Evolutionary conservation across 1,139 yeast genomes (phyloP).

Genomic region (Diutina mesorugosa): DNA sequence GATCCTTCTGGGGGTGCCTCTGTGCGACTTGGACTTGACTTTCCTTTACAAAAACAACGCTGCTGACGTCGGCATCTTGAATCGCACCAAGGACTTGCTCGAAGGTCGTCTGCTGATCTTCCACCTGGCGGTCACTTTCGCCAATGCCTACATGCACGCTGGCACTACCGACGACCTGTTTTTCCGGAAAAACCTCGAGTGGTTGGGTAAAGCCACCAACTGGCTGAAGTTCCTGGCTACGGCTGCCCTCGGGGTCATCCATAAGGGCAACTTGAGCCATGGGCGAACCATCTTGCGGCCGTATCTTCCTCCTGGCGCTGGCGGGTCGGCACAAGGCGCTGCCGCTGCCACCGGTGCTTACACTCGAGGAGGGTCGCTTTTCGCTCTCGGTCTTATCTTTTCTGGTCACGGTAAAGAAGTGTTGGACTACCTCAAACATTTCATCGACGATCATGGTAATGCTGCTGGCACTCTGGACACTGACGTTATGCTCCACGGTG

Average conservation of each 20-base stretch:
- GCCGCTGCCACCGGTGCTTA: slow-evolving; percentile 56
- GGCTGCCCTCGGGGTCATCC: slow-evolving; percentile 96
- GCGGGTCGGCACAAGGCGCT: slow-evolving; percentile 20
- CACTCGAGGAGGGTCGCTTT: slow-evolving; percentile 92
- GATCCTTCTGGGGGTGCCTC: slow-evolving; percentile 84
- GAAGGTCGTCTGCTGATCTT: slow-evolving; percentile 91
- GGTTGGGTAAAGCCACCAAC: slow-evolving; percentile 94
- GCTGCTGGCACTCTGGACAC: slow-evolving; percentile 61
- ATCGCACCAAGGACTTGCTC: slow-evolving; percentile 66
- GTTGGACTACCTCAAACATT: slow-evolving; percentile 63
- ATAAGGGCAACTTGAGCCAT: slow-evolving; percentile 85
- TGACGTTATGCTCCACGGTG: slow-evolving; percentile 90
- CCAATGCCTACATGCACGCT: slow-evolving; percentile 90
- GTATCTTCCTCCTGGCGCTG: slow-evolving; percentile 45
- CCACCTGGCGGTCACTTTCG: slow-evolving; percentile 92
- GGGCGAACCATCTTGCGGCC: slow-evolving; percentile 85
- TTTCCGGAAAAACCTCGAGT: slow-evolving; percentile 80
- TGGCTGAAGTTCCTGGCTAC: slow-evolving; percentile 98
- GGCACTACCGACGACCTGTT: slow-evolving; percentile 96
- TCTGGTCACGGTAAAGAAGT: slow-evolving; percentile 95
- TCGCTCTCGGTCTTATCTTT: slow-evolving; percentile 85
- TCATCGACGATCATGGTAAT: slow-evolving; percentile 56
- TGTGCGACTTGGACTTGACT: slow-evolving; percentile 86
- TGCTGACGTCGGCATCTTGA: slow-evolving; percentile 72
- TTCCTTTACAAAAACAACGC: slow-evolving; percentile 79